phyloP scores from a whole-genome alignment of 768 basidiomycete genomes.

The Rhodocollybia butyracea region DNA sequence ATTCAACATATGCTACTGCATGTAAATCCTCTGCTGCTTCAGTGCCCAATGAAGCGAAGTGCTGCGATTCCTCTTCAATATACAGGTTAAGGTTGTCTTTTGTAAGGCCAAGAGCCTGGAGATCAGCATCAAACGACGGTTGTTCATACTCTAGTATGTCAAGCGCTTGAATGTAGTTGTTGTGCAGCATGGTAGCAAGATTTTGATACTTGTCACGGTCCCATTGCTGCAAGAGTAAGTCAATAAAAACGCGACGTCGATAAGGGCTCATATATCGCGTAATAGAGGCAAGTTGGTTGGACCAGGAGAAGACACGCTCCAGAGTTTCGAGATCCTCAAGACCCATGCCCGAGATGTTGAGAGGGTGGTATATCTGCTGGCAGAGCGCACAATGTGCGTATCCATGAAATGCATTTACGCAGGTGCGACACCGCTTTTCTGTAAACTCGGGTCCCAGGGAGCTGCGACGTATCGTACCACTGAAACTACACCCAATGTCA shows the following conservation, averaged over 20 bases:
- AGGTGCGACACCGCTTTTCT: not conserved
- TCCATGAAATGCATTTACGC: slow-evolving; percentile 30
- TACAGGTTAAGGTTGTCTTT: slow-evolving; percentile 16
- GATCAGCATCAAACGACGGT: slow-evolving; percentile 10
- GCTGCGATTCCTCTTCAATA: slow-evolving; percentile 20
- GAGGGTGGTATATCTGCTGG: slow-evolving; percentile 30
- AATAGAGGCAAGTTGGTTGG: slow-evolving; percentile 24
- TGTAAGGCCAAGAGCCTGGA: slow-evolving; percentile 10
- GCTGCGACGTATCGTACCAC: slow-evolving; percentile 12
- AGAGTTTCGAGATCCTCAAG: slow-evolving; percentile 32
- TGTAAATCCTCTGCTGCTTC: slow-evolving; percentile 25
- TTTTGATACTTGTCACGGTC: slow-evolving; percentile 31
- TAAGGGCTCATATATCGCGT: slow-evolving; percentile 25
- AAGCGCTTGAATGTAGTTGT: slow-evolving; percentile 29
- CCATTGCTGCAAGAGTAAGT: slow-evolving; percentile 29
- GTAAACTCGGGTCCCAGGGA: slow-evolving; percentile 14
- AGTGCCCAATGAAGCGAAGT: slow-evolving; percentile 21
- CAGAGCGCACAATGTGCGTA: slow-evolving; percentile 31
- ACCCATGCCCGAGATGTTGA: slow-evolving; percentile 25
- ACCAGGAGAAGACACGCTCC: slow-evolving; percentile 28
- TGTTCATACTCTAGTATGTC: slow-evolving; percentile 17
- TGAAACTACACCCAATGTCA: slow-evolving; percentile 25
- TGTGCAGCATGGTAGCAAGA: slow-evolving; percentile 19
- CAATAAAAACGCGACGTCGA: slow-evolving; percentile 25
- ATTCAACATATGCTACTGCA: slow-evolving; percentile 28